These are phyloP conservation scores for Tulasnella sp. DNA, from an alignment of 768 basidiomycete genomes.

Conservation along the genomic window DNA sequence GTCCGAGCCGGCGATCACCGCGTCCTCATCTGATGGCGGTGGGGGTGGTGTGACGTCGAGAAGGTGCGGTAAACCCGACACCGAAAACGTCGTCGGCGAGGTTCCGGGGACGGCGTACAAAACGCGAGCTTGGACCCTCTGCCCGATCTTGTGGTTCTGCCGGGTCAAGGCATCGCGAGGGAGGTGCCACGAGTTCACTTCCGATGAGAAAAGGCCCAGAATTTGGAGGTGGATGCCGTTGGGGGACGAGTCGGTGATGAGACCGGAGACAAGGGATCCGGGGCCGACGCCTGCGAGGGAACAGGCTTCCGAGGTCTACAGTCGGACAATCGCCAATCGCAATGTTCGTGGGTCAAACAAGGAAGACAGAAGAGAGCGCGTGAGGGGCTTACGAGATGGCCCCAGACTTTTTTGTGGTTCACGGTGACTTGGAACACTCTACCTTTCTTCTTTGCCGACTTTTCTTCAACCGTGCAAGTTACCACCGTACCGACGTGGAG, in stretches of 20 bases:
- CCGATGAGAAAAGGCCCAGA: slow-evolving; percentile 86
- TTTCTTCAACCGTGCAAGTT: slow-evolving; percentile 50
- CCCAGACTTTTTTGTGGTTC: slow-evolving; percentile 35
- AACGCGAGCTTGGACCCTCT: slow-evolving; percentile 64
- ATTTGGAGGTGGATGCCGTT: slow-evolving; percentile 79
- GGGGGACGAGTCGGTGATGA: slow-evolving; percentile 65
- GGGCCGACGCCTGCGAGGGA: slow-evolving; percentile 77
- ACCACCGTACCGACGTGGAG: slow-evolving; percentile 58
- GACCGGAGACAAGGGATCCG: slow-evolving; percentile 65
- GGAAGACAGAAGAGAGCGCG: background rate
- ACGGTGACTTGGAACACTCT: slow-evolving; percentile 62
- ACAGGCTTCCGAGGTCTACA: slow-evolving; percentile 62
- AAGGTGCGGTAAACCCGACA: slow-evolving; percentile 65
- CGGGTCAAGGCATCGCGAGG: background rate
- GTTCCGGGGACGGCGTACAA: slow-evolving; percentile 62
- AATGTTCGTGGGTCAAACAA: slow-evolving; percentile 1
- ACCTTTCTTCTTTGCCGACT: slow-evolving; percentile 51
- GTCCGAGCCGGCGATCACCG: background rate
- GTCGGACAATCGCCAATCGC: no score
- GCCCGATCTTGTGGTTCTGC: background rate
- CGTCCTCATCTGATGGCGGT: background rate
- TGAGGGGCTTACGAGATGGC: slow-evolving; percentile 38
- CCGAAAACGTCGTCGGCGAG: slow-evolving; percentile 72
- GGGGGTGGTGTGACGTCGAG: slow-evolving; percentile 27
- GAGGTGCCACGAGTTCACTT: slow-evolving; percentile 73